Evolutionary conservation across 768 basidiomycete species (phyloP).

Genomic region (Lentinula aciculospora): DNA sequence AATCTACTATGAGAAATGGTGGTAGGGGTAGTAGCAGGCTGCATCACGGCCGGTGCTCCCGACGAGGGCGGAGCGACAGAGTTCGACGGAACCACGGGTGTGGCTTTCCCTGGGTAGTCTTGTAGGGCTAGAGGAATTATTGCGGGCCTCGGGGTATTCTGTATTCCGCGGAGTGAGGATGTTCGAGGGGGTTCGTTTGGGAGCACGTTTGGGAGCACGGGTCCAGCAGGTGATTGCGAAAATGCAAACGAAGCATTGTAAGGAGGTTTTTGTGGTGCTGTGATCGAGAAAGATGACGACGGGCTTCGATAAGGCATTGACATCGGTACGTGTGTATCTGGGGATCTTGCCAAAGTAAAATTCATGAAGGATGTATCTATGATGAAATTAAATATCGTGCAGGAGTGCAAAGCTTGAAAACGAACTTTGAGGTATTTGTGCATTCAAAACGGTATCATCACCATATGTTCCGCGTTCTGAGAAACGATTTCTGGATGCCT

Average conservation of each 20-base stretch:
- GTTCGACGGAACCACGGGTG: too few relatives aligned
- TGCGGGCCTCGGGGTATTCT: not conserved
- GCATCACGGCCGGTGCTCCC: not conserved
- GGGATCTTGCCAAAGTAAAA: not conserved
- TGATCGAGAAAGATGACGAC: slow-evolving; percentile 7
- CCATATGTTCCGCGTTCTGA: not conserved
- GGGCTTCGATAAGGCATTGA: not conserved
- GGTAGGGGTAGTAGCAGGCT: not conserved
- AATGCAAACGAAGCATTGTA: not conserved
- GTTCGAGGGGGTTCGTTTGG: not conserved
- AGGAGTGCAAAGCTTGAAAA: too few relatives aligned
- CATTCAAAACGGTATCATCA: not conserved
- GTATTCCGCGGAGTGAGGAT: not conserved
- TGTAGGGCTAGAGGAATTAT: not conserved
- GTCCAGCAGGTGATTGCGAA: not conserved
- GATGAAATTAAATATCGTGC: not conserved
- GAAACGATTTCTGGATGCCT: slow-evolving; percentile 17
- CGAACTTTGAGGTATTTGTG: not conserved
- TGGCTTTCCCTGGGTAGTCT: not conserved
- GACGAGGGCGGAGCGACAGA: not conserved
- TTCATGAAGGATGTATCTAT: not conserved
- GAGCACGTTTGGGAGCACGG: not conserved
- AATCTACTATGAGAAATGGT: not conserved
- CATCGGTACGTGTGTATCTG: not conserved
- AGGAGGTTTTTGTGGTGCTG: not conserved